Evolutionary conservation across 139 green algal species (phyloP).

Genomic region (Chlorella sp.): DNA sequence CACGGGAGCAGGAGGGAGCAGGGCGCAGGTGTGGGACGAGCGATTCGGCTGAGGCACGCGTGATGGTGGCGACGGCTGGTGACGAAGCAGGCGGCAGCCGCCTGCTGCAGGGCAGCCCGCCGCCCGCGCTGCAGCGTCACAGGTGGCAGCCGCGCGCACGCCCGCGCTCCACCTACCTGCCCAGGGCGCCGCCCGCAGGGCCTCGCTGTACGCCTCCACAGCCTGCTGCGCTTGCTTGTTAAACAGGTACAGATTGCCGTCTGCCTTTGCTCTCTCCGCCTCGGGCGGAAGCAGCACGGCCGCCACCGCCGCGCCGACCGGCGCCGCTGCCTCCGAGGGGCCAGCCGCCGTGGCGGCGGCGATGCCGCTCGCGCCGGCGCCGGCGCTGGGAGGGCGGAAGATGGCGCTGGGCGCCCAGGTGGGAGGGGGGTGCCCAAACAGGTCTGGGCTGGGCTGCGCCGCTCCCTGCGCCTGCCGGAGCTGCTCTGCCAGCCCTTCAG

Average conservation of each 20-base stretch:
- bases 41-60: too few relatives aligned
- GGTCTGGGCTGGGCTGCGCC: neutral
- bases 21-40: too few relatives aligned
- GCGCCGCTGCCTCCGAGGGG: neutral
- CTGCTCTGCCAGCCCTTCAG: too few relatives aligned
- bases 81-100: too few relatives aligned
- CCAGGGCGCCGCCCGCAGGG: conserved; percentile 50
- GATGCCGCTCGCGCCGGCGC: neutral
- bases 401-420: too few relatives aligned
- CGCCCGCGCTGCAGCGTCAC: neutral
- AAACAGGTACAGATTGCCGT: conserved; percentile 59
- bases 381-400: too few relatives aligned
- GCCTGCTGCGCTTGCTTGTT: conserved; percentile 34
- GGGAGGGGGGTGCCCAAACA: conserved; percentile 10
- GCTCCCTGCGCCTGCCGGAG: too few relatives aligned
- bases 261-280: conserved; percentile 49
- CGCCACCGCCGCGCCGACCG: conserved; percentile 7
- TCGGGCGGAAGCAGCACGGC: conserved; percentile 35
- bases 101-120: too few relatives aligned
- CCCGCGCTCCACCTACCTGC: conserved; percentile 13
- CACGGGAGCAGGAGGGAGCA: too few relatives aligned
- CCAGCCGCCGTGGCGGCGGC: neutral
- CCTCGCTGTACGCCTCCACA: conserved; percentile 46
- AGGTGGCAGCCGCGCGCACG: neutral
- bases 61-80: too few relatives aligned